These are phyloP conservation scores for Forsythia suspensa DNA, from an alignment of 257 asterid genomes.

Conservation along the genomic window DNA sequence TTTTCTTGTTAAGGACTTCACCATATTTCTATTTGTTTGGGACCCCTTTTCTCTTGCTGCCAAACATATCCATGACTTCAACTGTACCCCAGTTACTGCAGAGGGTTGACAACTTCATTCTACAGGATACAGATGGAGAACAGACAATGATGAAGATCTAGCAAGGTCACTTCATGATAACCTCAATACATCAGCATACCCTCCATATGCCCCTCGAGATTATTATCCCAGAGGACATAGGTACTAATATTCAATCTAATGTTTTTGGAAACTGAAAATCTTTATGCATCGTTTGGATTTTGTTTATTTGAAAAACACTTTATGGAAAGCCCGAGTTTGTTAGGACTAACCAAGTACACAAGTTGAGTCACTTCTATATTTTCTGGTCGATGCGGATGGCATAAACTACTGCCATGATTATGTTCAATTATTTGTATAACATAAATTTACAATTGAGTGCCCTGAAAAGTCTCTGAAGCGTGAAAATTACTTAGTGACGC, in stretches of 20 bases:
- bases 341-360: background rate
- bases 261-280: background rate
- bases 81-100: background rate
- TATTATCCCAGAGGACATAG: conserved; percentile 53
- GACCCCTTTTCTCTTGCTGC: background rate
- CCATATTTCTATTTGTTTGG: background rate
- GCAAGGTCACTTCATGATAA: conserved; percentile 51
- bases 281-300: background rate
- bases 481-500: background rate
- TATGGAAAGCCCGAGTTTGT: background rate
- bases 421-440: background rate
- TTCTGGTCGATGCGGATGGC: background rate
- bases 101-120: conserved; percentile 2
- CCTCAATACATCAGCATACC: conserved; percentile 46
- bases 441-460: background rate
- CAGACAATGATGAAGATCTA: conserved; percentile 52
- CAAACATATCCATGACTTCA: background rate
- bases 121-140: conserved; percentile 66
- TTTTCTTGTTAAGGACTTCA: background rate
- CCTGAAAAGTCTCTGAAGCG: background rate
- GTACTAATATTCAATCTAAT: conserved; percentile 33
- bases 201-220: conserved; percentile 62
- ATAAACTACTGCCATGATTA: background rate
- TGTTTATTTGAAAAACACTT: background rate
- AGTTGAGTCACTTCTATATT: background rate